Evolutionary conservation across 805 yeast genomes (phyloP), one percentile per base, ranked within the genome.

Genomic region (Tetrapisispora pingtungensis): DNA sequence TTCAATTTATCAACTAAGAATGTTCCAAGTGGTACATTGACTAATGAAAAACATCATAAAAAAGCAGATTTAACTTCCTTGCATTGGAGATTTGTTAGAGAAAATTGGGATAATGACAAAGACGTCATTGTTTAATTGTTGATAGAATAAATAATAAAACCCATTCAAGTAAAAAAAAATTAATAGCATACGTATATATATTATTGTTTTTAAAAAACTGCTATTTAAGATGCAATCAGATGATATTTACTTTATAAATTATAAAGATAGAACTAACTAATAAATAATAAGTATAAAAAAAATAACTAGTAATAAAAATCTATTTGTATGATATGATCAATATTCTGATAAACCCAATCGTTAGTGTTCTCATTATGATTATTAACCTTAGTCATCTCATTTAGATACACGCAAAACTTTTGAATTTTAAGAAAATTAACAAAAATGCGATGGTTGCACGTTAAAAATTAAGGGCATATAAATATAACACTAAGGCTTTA

Each of bases 71-170:
- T 65, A 3, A 59, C 75, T 14, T 65, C 70, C 26, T 46, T 58
- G 35, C 94, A 84, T 62, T 84, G 94, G 94, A 77, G 89, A 67
- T 75, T 81, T 52, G 67, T 66, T 47, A 67, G 73, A 44, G 65
- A 66, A 30, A 70, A 70, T 46, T 79, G 83, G 77, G 71, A 71
- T 45, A 61, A 65, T 12, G 93, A 83, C 56, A 59, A 66, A 34
- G 90, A 83, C 51, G 71, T 83, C 36, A 66, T 56, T 45, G 54
- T 74, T 38, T 42, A 36, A 33, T 22, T 26, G 26, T 20, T 37
- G 19, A 27, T 37, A 37, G 40, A 27, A 27, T 17, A n/a, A 7
- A 17, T 37, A 10, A 28, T 28, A 28, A 28, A 28, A 26, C 28
- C 10, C 13, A 12, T 15, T 15, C 32, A 18, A 28, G 4, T 7